Base-by-base conservation (phyloP, 1,139 yeast species). In the Yamadazyma sp. region DNA sequence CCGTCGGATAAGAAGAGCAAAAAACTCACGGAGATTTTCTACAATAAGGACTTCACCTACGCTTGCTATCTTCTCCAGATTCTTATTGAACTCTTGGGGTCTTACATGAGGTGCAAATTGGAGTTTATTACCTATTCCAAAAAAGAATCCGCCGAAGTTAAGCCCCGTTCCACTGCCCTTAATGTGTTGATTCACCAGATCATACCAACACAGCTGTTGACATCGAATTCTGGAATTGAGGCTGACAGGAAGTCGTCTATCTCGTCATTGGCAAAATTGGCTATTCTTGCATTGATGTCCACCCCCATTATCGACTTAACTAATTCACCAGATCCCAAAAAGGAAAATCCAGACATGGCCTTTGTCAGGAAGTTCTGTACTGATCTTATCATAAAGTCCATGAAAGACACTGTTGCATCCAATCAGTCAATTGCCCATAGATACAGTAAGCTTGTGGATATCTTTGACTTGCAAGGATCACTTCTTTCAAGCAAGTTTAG, bases 71-170 rank as follows among this genome's bases (percentile, higher is more conserved):
- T 90, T 30, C 62, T 90, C 29, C 87, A 82, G 51, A 63, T 79
- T 0, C 60, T 89, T 27, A 73, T 83, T 1, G 97, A 90, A 50
- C 64, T 89, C 12, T 60, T 89, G 14, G 79, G 83, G 2, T 85
- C 96, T 1, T 90, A 89, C 59, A 84, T 83, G 48, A 81, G 80
- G 44, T 80, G 92, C 42, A 90, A 90, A 56, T 71, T 86, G 38
- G 96, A 88, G 51, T 86, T 90, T 52, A 65, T 90, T 40, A 82
- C 90, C 0, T 89, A 77, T 51, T 80, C 92, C 2, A 83, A 81
- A 54, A 80, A 80, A 59, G 60, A 66, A 3, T 37, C 34, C 35
- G 53, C 51, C 16, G 59, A 61, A 10, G 61, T 44, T 51, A 72
- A 45, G 64, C 92, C 95, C 1, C 71, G 92, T 27, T 72, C 89